Evolutionary conservation across 805 yeast genomes (phyloP), one percentile per base, ranked within the genome.

Genomic region (Candida berthetii): DNA sequence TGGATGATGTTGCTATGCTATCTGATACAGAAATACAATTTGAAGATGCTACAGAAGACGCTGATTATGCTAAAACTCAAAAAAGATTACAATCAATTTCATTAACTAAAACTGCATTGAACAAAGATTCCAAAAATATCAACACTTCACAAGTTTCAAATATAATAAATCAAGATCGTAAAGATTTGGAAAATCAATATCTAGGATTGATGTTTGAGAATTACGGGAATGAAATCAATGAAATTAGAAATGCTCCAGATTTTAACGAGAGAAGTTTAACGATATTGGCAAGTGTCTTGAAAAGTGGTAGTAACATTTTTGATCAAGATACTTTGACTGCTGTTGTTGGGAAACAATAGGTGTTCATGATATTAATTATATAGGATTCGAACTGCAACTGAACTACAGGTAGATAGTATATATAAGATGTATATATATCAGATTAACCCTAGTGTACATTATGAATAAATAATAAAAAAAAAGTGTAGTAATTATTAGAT

Each of bases 171-270:
- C 53, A 56, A 14, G 61, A 58, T 15, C 57, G 60, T 25, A 57
- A 61, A 28, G 65, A 65, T 38, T 56, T 78, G 38, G 72, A 78
- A 43, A 69, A 68, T 47, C 69, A 72, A 41, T 83, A 70, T 50
- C 58, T 83, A 53, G 66, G 64, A 28, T 51, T 78, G 45, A 72
- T 82, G 75, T 74, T 85, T 37, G 61, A 64, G 15, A 71, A 68
- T 31, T 83, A 80, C 50, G 78, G 80, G 37, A 78, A 78, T 42
- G 86, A 81, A 45, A 65, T 81, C 31, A 80, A 78, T 50, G 66
- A 66, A 41, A 61, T 81, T 46, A 74, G 89, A 55, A 67, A 69
- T 41, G 77, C 80, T 29, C 82, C 80, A 9, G 88, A 82, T 55
- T 83, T 83, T 52, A 71, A 70, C 10, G 71, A 67, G 25, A 74